Evolutionary conservation across 2,329 filamentous ascomycete species (phyloP).

Genomic region (Colletotrichum sp.): DNA sequence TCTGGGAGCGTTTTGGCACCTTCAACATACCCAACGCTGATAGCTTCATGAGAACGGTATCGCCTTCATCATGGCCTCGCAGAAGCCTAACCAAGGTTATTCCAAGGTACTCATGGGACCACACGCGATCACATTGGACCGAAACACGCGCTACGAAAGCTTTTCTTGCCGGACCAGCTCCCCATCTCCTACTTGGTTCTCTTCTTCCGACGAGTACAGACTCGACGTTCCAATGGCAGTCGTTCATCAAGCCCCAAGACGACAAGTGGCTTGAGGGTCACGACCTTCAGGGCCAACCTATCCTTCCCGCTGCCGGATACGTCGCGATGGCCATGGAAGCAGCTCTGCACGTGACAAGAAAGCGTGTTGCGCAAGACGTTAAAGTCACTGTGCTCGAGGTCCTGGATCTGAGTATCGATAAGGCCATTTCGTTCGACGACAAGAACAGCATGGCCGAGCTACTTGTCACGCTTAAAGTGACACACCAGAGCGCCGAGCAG

Average conservation of each 20-base stretch:
- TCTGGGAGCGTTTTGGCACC: slow-evolving; percentile 25
- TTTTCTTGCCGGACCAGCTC: background rate
- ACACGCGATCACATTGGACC: slow-evolving; percentile 35
- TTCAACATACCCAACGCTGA: background rate
- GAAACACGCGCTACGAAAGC: slow-evolving; percentile 18
- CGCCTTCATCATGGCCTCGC: background rate
- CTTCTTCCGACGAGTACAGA: background rate
- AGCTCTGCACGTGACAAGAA: slow-evolving; percentile 6
- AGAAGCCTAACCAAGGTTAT: slow-evolving; percentile 24
- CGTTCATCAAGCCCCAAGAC: slow-evolving; percentile 27
- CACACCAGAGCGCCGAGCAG: background rate
- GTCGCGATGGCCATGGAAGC: slow-evolving; percentile 50
- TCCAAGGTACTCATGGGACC: slow-evolving; percentile 47
- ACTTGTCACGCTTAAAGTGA: background rate
- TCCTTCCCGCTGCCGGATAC: slow-evolving; percentile 51
- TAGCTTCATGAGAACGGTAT: background rate
- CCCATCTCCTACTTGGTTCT: slow-evolving; percentile 36
- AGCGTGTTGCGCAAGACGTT: background rate
- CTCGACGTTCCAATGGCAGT: background rate
- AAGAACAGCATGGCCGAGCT: background rate
- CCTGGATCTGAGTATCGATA: slow-evolving; percentile 1
- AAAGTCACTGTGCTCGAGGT: background rate
- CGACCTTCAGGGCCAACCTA: slow-evolving; percentile 34
- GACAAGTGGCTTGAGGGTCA: slow-evolving; percentile 42
- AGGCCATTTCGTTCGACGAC: background rate